Conservation (phyloP, 2,329 filamentous ascomycete genomes). For the Talaromyces sp. region DNA sequence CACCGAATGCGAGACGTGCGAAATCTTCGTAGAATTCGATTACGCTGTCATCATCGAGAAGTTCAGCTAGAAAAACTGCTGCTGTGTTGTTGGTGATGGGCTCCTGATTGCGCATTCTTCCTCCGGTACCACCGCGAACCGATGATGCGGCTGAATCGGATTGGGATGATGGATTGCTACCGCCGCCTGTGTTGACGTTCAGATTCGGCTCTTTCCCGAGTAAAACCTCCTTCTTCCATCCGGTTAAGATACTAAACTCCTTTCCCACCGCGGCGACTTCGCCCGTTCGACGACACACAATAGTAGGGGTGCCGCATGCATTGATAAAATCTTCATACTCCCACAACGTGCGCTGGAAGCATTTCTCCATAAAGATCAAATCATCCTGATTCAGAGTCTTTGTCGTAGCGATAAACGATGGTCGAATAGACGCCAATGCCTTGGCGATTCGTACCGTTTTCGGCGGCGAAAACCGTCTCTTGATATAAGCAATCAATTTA, state of each 20-base stretch:
- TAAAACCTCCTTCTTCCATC: slow-evolving; percentile 86
- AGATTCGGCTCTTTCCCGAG: slow-evolving; percentile 81
- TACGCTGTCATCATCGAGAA: slow-evolving; percentile 88
- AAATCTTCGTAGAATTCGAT: slow-evolving; percentile 96
- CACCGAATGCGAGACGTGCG: slow-evolving; percentile 83
- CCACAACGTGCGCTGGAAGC: slow-evolving; percentile 84
- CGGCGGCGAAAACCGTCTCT: slow-evolving; percentile 69
- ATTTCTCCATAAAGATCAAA: slow-evolving; percentile 95
- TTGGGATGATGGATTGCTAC: slow-evolving; percentile 18
- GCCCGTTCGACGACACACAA: slow-evolving; percentile 86
- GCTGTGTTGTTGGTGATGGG: slow-evolving; percentile 49
- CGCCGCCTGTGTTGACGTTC: slow-evolving; percentile 69
- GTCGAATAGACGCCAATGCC: slow-evolving; percentile 80
- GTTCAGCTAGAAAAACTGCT: slow-evolving; percentile 83
- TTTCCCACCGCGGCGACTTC: slow-evolving; percentile 95
- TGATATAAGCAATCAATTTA: slow-evolving; percentile 72
- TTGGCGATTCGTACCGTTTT: slow-evolving; percentile 80
- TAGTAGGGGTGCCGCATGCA: slow-evolving; percentile 79
- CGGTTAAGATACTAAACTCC: slow-evolving; percentile 92
- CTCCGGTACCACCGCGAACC: slow-evolving; percentile 44
- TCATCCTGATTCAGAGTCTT: slow-evolving; percentile 84
- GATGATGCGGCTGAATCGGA: slow-evolving; percentile 32
- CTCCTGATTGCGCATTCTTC: slow-evolving; percentile 36
- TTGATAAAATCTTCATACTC: slow-evolving; percentile 92
- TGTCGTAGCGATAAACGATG: slow-evolving; percentile 87